phyloP scores from a whole-genome alignment of 2,329 filamentous ascomycete genomes.

The Tolypocladium nubicola region DNA sequence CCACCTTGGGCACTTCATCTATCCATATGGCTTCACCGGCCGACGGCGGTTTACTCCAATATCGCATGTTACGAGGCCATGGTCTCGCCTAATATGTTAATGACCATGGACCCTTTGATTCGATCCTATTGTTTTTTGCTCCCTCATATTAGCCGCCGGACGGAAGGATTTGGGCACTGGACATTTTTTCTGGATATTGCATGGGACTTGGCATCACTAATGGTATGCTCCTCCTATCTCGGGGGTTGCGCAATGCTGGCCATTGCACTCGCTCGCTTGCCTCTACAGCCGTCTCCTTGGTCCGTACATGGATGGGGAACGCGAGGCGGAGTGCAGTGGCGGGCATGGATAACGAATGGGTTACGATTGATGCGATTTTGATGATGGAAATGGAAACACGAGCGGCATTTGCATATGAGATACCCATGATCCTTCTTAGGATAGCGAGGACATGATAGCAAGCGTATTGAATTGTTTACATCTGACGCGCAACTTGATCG shows the following conservation, averaged over 20 bases:
- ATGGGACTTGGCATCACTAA: not conserved
- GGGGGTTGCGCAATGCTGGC: not conserved
- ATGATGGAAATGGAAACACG: not conserved
- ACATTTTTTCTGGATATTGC: not conserved
- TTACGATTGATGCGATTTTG: not conserved
- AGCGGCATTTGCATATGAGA: slow-evolving; percentile 3
- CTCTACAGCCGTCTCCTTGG: not conserved
- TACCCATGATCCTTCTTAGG: slow-evolving; percentile 5
- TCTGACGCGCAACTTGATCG: not conserved
- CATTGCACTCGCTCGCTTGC: not conserved
- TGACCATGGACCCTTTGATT: not conserved
- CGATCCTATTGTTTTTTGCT: not conserved
- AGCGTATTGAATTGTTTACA: not conserved
- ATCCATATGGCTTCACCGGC: not conserved
- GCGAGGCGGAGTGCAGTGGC: not conserved
- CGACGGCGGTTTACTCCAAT: not conserved
- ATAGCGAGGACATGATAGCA: slow-evolving; percentile 5
- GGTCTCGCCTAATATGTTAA: not conserved
- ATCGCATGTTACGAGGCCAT: not conserved
- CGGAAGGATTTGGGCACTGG: not conserved
- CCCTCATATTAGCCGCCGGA: not conserved
- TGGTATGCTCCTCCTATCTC: not conserved
- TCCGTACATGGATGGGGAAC: not conserved
- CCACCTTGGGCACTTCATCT: not conserved
- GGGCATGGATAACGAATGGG: not conserved